Evolutionary conservation across 306 rosid species (phyloP).

Genomic region (Acacia melanoxylon): DNA sequence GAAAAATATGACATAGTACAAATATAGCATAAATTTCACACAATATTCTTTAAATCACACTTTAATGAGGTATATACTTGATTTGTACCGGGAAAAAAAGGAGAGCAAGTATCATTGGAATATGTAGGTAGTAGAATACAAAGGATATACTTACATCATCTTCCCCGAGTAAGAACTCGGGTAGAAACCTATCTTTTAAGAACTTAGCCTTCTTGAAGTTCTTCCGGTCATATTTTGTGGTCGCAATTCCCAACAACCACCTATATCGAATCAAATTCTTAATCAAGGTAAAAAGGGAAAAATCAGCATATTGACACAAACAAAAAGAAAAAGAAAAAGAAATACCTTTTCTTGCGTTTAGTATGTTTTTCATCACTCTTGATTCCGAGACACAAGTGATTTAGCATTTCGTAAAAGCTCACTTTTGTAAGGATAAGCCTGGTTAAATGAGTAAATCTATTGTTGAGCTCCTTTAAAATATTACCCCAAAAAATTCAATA

Average conservation of each 20-base stretch:
- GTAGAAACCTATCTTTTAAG: constrained; percentile 45
- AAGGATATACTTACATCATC: constrained; percentile 62
- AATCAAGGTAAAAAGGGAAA: not conserved
- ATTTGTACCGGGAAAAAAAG: not conserved
- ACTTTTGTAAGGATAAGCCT: not conserved
- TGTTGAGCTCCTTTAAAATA: too few relatives aligned
- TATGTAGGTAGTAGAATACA: not conserved
- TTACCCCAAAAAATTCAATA: too few relatives aligned
- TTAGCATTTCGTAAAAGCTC: constrained; percentile 27
- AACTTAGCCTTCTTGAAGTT: constrained; percentile 35
- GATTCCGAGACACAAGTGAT: constrained; percentile 33
- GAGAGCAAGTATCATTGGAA: not conserved
- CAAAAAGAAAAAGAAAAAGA: not conserved
- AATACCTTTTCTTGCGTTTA: constrained; percentile 60
- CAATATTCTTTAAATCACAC: not conserved
- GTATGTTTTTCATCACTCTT: constrained; percentile 48
- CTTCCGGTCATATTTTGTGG: constrained; percentile 33
- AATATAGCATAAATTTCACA: not conserved
- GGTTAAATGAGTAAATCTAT: too few relatives aligned
- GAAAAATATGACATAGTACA: not conserved
- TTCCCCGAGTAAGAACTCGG: constrained; percentile 64
- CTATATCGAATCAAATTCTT: constrained; percentile 35
- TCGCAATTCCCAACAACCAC: constrained; percentile 67
- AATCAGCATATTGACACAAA: not conserved
- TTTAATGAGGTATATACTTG: not conserved